Conservation (phyloP, 805 yeast species). For the Cyberlindnera mississippiensis region DNA sequence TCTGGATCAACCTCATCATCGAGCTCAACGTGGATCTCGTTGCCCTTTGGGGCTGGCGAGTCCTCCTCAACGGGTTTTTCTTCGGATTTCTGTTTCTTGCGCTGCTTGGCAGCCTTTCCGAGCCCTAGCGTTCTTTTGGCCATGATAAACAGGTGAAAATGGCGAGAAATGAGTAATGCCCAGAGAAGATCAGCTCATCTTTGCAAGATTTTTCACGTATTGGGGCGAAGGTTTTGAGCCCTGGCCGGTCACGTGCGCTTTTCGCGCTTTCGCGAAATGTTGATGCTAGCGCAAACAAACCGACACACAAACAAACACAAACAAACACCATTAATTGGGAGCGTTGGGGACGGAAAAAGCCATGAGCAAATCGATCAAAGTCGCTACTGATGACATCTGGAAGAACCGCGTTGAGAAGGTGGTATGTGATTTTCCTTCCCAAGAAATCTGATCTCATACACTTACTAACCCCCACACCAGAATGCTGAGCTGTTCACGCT, state of each 20-base stretch:
- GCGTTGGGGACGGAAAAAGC: background rate
- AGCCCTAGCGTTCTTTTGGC: conserved; percentile 66
- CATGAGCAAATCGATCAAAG: conserved; percentile 39
- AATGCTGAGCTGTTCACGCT: conserved; percentile 92
- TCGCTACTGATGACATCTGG: conserved; percentile 87
- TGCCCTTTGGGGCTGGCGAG: conserved; percentile 29
- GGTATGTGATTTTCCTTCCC: conserved; percentile 39
- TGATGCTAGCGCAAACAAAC: no score
- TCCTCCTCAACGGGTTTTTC: conserved; percentile 17
- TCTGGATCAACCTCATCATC: conserved; percentile 67
- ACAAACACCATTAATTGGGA: background rate
- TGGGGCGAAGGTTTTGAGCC: no score
- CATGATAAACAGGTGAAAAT: conserved; percentile 30
- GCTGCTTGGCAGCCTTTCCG: conserved; percentile 52
- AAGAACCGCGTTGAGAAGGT: conserved; percentile 82
- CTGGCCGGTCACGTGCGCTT: no score
- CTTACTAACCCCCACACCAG: conserved; percentile 31
- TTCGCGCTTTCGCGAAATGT: no score
- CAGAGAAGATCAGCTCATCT: conserved; percentile 6
- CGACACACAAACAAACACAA: no score
- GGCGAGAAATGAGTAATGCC: background rate
- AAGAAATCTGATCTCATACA: background rate
- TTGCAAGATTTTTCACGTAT: background rate
- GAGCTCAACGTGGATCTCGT: conserved; percentile 60
- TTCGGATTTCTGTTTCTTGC: conserved; percentile 36